These are phyloP conservation scores for Solanum verrucosum DNA, from an alignment of 257 asterid genomes.

Conservation along the genomic window DNA sequence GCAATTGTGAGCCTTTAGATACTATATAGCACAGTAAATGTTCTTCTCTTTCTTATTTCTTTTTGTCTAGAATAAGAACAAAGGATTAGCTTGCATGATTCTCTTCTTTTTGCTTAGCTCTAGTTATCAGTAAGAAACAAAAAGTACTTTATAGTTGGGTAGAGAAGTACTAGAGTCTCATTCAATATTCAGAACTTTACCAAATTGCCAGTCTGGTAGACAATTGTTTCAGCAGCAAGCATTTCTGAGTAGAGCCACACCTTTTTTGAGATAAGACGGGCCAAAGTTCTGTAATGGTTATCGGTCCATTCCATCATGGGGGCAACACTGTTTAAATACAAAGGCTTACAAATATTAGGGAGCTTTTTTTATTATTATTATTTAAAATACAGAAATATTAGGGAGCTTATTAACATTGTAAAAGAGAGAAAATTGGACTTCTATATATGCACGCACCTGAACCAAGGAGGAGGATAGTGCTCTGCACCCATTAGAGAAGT, in stretches of 20 bases:
- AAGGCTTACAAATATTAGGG: not conserved
- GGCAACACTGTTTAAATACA: constrained; percentile 48
- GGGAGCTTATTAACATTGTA: not conserved
- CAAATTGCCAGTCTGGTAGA: constrained; percentile 75
- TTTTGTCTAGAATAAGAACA: not conserved
- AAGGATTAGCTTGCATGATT: not conserved
- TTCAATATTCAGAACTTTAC: constrained; percentile 23
- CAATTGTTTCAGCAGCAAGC: constrained; percentile 97
- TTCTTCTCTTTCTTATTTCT: not conserved
- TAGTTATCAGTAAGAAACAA: not conserved
- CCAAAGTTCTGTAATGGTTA: constrained; percentile 85
- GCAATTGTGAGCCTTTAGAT: not conserved
- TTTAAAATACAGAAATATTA: not conserved
- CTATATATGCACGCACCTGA: constrained; percentile 61
- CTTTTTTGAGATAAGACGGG: constrained; percentile 70
- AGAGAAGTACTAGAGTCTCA: not conserved
- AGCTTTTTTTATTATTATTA: not conserved
- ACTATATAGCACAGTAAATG: not conserved
- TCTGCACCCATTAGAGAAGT: constrained; percentile 56
- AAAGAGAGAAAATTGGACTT: not conserved
- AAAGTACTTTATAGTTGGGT: not conserved
- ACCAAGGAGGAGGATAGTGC: constrained; percentile 74
- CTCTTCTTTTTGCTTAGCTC: not conserved
- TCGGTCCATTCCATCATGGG: constrained; percentile 98
- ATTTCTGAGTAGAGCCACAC: constrained; percentile 95